phyloP scores from a whole-genome alignment of 257 asterid genomes.

The Primulina eburnea region DNA sequence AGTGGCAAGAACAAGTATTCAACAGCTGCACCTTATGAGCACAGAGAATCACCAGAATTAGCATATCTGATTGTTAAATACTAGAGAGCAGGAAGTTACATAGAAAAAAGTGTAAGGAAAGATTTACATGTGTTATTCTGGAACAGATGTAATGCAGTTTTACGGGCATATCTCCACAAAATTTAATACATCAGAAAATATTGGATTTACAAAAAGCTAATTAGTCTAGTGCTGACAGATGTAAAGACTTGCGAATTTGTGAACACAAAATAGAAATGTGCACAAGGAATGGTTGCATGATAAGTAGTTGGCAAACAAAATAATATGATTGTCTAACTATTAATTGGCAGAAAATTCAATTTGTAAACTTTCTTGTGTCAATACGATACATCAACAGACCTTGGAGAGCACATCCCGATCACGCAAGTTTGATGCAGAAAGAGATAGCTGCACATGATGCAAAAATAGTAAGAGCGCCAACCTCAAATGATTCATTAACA shows the following conservation, averaged over 20 bases:
- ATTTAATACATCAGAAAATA: constrained; percentile 1
- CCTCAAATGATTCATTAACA: constrained; percentile 17
- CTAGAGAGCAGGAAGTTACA: constrained; percentile 15
- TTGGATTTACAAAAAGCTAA: background rate
- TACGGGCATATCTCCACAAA: constrained; percentile 14
- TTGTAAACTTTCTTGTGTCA: constrained; percentile 3
- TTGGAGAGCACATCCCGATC: constrained; percentile 91
- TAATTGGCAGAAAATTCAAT: background rate
- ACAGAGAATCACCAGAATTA: constrained; percentile 11
- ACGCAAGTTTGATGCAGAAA: constrained; percentile 79
- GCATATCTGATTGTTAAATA: background rate
- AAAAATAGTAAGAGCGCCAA: constrained; percentile 21
- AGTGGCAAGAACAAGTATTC: constrained; percentile 22
- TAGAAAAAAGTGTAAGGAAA: constrained; percentile 20
- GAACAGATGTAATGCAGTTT: constrained; percentile 16
- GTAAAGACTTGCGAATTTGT: constrained; percentile 8
- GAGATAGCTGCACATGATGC: constrained; percentile 69
- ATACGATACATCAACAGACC: constrained; percentile 50
- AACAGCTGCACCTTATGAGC: constrained; percentile 5
- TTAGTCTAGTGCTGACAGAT: constrained; percentile 1
- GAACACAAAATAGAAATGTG: constrained; percentile 6
- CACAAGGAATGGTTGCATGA: background rate
- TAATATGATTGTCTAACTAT: constrained; percentile 9
- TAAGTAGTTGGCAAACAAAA: background rate
- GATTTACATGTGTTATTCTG: background rate